A percentile compares a stretch with the other conserved stretches of the same genome.
Evolutionary conservation across 148 eudicot genomes (phyloP).

Genomic region (Selenicereus undatus): DNA sequence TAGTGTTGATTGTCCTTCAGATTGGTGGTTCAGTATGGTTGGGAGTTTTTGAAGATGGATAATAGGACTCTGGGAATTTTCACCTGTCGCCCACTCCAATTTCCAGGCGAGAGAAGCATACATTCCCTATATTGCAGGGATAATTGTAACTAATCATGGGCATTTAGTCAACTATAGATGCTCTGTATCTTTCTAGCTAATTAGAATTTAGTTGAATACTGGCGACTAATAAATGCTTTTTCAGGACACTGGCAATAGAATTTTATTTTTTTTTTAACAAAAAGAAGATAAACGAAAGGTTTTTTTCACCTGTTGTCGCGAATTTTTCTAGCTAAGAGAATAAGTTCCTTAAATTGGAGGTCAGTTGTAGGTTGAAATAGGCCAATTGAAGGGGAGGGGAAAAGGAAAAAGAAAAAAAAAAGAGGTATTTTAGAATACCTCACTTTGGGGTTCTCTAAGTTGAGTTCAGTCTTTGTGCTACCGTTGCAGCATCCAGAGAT

Average conservation of each 20-base stretch:
- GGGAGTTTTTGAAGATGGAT: conserved; percentile 3
- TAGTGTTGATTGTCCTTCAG: neutral
- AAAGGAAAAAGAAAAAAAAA: neutral
- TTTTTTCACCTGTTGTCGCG: too few species aligned
- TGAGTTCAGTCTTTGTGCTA: too few species aligned
- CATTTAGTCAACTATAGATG: neutral
- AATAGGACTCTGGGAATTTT: conserved; percentile 5
- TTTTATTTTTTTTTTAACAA: too few species aligned
- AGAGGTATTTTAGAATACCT: conserved; percentile 25
- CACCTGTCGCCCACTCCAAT: neutral
- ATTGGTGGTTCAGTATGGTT: neutral
- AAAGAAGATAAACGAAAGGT: too few species aligned
- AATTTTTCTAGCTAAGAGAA: too few species aligned
- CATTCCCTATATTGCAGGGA: neutral
- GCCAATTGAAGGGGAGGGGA: neutral
- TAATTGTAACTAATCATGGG: conserved; percentile 12
- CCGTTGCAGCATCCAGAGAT: too few species aligned
- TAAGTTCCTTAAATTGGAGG: too few species aligned
- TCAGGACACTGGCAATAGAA: too few species aligned
- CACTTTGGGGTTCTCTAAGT: neutral
- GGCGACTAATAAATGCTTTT: neutral
- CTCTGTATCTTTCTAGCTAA: neutral
- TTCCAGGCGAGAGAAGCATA: neutral
- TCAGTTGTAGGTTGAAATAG: too few species aligned
- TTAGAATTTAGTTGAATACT: neutral